These are phyloP conservation scores for Nemania serpens DNA, from an alignment of 2,329 filamentous ascomycete genomes.

Conservation along the genomic window DNA sequence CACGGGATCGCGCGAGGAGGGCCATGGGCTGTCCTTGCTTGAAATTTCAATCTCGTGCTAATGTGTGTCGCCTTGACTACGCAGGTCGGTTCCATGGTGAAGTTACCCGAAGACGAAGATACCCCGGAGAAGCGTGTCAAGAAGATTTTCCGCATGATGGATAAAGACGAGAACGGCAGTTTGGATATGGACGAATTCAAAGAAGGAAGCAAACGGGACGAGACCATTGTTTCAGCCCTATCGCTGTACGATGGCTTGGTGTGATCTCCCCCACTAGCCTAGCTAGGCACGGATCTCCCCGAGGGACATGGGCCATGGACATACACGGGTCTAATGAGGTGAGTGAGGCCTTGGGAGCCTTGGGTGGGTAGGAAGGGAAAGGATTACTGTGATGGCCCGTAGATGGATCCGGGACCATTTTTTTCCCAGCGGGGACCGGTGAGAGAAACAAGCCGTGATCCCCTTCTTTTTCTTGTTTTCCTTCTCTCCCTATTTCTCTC, in stretches of 20 bases:
- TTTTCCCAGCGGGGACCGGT: conserved; percentile 7
- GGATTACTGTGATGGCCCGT: conserved; percentile 15
- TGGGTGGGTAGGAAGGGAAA: conserved; percentile 6
- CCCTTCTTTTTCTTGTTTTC: conserved; percentile 11
- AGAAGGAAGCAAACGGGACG: conserved; percentile 97
- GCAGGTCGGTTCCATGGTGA: conserved; percentile 98
- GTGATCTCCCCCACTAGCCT: conserved; percentile 46
- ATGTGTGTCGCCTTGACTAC: neutral
- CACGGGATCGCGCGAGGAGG: neutral
- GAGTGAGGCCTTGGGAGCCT: neutral
- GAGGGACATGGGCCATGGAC: neutral
- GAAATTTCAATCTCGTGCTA: conserved; percentile 13
- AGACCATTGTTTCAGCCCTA: conserved; percentile 96
- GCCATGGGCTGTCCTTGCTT: no score
- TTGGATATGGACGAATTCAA: conserved; percentile 98
- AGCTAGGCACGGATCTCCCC: conserved; percentile 10
- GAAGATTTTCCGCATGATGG: conserved; percentile 99
- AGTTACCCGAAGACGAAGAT: conserved; percentile 97
- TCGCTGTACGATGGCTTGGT: conserved; percentile 96
- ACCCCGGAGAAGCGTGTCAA: conserved; percentile 96
- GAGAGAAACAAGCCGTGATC: conserved; percentile 5
- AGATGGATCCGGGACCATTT: conserved; percentile 9
- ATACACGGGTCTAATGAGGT: neutral
- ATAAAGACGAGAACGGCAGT: conserved; percentile 98
- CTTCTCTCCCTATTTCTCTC: conserved; percentile 13